These are phyloP conservation scores for Globisporangium polare DNA, from an alignment of 352 stramenopile species.

Conservation along the genomic window DNA sequence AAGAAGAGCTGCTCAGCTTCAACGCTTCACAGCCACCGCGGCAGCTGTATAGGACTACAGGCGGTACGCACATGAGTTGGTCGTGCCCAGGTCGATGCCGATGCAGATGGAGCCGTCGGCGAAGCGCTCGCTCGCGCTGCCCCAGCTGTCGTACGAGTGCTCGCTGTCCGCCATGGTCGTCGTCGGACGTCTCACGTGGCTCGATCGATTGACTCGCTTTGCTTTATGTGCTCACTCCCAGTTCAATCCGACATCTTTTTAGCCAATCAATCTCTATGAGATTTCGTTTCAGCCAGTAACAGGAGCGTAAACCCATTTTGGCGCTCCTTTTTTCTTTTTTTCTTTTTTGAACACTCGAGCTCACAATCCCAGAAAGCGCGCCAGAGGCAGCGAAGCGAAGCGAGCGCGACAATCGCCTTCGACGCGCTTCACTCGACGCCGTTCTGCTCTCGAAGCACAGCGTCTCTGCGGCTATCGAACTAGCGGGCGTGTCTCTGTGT, in stretches of 20 bases:
- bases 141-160: constrained; percentile 77
- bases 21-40: background rate
- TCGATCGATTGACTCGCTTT: background rate
- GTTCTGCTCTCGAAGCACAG: background rate
- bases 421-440: background rate
- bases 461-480: background rate
- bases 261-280: background rate
- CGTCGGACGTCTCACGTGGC: no score
- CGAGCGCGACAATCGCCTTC: background rate
- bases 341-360: background rate
- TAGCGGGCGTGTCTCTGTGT: background rate
- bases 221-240: background rate
- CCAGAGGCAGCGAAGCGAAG: background rate
- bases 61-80: constrained; percentile 93
- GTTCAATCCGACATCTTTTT: background rate
- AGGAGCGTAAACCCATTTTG: constrained; percentile 1
- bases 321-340: constrained; percentile 4
- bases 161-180: constrained; percentile 17
- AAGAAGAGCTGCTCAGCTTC: constrained; percentile 2
- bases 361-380: constrained; percentile 1
- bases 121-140: constrained; percentile 61
- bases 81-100: constrained; percentile 99
- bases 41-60: no score
- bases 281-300: background rate
- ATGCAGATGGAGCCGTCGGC: constrained; percentile 85